A percentile compares a stretch with the other conserved stretches of the same genome.
Evolutionary conservation across 805 yeast genomes (phyloP).

Genomic region (Metschnikowia gelsemii): DNA sequence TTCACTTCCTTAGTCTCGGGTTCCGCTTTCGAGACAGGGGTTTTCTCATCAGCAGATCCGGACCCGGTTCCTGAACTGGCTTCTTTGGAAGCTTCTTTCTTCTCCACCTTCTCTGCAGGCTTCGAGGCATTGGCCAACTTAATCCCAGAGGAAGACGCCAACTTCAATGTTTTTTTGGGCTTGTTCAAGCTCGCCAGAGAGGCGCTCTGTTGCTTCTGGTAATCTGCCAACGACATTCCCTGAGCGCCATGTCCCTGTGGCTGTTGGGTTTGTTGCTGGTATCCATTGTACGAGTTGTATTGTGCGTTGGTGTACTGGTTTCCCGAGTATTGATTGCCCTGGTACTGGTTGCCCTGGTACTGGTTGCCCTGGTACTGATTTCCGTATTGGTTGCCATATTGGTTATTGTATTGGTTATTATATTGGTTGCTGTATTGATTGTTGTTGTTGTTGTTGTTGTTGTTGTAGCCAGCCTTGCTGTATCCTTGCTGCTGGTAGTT

Average conservation of each 20-base stretch:
- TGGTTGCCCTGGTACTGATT: conserved; percentile 25
- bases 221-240: conserved; percentile 77
- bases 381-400: conserved; percentile 20
- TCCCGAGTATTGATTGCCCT: conserved; percentile 21
- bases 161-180: conserved; percentile 67
- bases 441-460: conserved; percentile 26
- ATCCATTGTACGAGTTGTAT: conserved; percentile 17
- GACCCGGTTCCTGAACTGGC: conserved; percentile 15
- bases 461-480: conserved; percentile 15
- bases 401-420: conserved; percentile 23
- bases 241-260: conserved; percentile 27
- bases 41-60: too few species aligned
- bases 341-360: conserved; percentile 24
- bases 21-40: conserved; percentile 9
- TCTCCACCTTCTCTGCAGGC: conserved; percentile 32
- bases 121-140: conserved; percentile 46
- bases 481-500: conserved; percentile 14
- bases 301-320: conserved; percentile 26
- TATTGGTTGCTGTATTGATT: conserved; percentile 24
- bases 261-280: conserved; percentile 20
- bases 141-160: conserved; percentile 63
- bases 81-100: conserved; percentile 18
- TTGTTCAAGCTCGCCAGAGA: conserved; percentile 43
- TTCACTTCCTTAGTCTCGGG: conserved; percentile 7
- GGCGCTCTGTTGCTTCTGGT: conserved; percentile 63